phyloP scores from a whole-genome alignment of 2,329 filamentous ascomycete species.

The Aaosphaeria arxii region DNA sequence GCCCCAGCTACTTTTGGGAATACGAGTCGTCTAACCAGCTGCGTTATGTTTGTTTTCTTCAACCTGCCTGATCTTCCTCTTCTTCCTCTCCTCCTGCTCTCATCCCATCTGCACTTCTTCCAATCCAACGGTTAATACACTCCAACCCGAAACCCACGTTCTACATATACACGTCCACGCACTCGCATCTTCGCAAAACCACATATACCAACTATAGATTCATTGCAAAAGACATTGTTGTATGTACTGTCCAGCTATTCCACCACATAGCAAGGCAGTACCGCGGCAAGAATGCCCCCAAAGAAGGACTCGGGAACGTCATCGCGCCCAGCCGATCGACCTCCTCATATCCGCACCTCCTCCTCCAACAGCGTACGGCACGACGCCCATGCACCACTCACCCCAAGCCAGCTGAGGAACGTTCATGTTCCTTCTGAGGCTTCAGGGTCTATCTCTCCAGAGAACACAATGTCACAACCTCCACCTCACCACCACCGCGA shows the following conservation, averaged over 20 bases:
- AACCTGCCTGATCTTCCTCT: too few relatives aligned
- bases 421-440: constrained; percentile 40
- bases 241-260: not conserved
- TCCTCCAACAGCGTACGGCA: constrained; percentile 26
- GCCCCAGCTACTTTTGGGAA: too few relatives aligned
- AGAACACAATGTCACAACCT: constrained; percentile 35
- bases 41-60: too few relatives aligned
- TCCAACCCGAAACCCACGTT: too few relatives aligned
- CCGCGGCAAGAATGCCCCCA: constrained; percentile 17
- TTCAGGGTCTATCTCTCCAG: constrained; percentile 41
- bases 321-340: constrained; percentile 4
- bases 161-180: too few relatives aligned
- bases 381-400: constrained; percentile 32
- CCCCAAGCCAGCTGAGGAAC: constrained; percentile 41
- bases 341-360: constrained; percentile 28
- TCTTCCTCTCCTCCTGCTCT: too few relatives aligned
- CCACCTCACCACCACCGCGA: constrained; percentile 18
- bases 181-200: too few relatives aligned
- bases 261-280: not conserved
- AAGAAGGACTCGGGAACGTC: constrained; percentile 21
- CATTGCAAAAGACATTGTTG: too few relatives aligned
- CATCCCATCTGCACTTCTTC: too few relatives aligned
- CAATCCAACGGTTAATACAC: too few relatives aligned
- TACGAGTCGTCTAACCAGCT: too few relatives aligned
- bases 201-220: too few relatives aligned